Evolutionary conservation across 495 filamentous ascomycete species (phyloP), one percentile per base, ranked within the genome.

Genomic region (Penicillium paradoxum): DNA sequence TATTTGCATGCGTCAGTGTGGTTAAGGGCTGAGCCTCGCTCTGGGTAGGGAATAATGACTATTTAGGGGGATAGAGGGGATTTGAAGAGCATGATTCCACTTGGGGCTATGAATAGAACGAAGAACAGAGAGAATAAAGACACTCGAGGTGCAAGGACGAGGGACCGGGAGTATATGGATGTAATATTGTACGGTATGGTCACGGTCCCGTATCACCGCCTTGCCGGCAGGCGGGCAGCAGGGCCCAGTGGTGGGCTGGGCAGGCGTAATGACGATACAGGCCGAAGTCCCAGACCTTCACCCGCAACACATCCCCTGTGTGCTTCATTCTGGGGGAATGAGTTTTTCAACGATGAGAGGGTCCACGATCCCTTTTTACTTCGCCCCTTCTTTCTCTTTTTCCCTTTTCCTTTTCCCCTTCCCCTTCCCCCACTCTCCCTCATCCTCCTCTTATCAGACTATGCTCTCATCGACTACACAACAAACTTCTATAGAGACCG

Each of bases 331-430:
- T 37, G 49, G n/a, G 29, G 22, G 29, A 14, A 36, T 25, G 49
- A 43, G 38, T 47, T 53, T 30, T 39, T 24, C 15, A 27, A 15
- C 41, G 33, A 53, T 15, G 21, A 14, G 38, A 49, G 55, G 54
- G 63, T 55, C 57, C 63, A 64, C 63, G 43, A 45, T 54, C 46
- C 55, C 51, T 50, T 60, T 59, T 63, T 57, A 52, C 58, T 60
- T 63, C 59, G 37, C 44, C 46, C 53, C 49, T 24, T 45, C 56
- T 17, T 37, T 37, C n/a, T 17, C n/a, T 37, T 37, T 53, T 59
- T 56, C 45, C 51, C 55, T 54, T 52, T 34, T 55, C 53, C 44
- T 53, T 57, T 37, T 51, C 49, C 55, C 56, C 34, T 55, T 25
- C 49, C 57, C 55, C 39, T 34, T 40, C 43, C 41, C 49, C 39